Evolutionary conservation across 768 basidiomycete species (phyloP).

Genomic region (Serendipita indica): DNA sequence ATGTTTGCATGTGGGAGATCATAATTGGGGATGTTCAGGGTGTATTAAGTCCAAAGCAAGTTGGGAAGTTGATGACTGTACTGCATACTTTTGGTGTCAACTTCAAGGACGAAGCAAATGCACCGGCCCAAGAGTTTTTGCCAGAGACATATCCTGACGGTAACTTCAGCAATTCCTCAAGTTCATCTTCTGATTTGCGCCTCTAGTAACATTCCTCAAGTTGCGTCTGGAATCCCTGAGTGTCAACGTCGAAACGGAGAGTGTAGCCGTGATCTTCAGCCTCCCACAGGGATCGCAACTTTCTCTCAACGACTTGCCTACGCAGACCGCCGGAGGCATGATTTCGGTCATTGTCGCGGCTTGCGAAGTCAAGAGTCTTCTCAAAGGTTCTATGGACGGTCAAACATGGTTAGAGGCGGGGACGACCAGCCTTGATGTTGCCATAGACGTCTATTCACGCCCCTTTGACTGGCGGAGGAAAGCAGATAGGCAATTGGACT

Average conservation of each 20-base stretch:
- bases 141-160: constrained; percentile 63
- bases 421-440: constrained; percentile 35
- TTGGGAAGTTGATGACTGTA: constrained; percentile 36
- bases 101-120: constrained; percentile 62
- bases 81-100: constrained; percentile 47
- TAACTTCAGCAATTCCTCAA: constrained; percentile 20
- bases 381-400: neutral
- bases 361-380: constrained; percentile 14
- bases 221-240: constrained; percentile 42
- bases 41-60: constrained; percentile 39
- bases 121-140: constrained; percentile 56
- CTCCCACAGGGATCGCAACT: constrained; percentile 46
- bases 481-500: constrained; percentile 43
- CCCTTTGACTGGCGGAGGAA: constrained; percentile 39
- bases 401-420: constrained; percentile 52
- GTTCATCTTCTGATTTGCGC: neutral
- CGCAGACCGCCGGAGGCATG: constrained; percentile 30
- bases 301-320: constrained; percentile 59
- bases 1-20: constrained; percentile 90
- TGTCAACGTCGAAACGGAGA: constrained; percentile 37
- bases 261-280: constrained; percentile 38
- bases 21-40: constrained; percentile 49
- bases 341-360: neutral
- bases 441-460: constrained; percentile 55
- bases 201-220: constrained; percentile 71